These are phyloP conservation scores for Candida pseudoglaebosa DNA, from an alignment of 805 yeast genomes.

Conservation along the genomic window DNA sequence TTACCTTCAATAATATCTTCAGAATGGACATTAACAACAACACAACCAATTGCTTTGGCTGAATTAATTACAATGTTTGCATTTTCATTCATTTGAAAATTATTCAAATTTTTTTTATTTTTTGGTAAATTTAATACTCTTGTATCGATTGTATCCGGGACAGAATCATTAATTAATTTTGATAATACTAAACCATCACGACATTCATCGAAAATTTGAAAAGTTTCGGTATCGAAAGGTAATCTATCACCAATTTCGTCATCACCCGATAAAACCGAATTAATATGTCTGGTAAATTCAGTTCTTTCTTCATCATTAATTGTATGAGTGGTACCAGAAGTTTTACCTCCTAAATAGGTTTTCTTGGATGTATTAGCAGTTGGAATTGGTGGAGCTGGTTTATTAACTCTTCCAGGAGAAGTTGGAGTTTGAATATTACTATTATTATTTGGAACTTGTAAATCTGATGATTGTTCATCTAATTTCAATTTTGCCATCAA, in stretches of 20 bases:
- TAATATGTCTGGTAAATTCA: constrained; percentile 95
- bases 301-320: constrained; percentile 95
- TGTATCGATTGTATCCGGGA: constrained; percentile 96
- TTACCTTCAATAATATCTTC: constrained; percentile 94
- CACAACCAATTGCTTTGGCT: constrained; percentile 98
- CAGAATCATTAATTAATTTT: constrained; percentile 93
- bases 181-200: constrained; percentile 92
- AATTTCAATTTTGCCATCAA: constrained; percentile 78
- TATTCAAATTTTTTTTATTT: constrained; percentile 69
- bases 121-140: constrained; percentile 91
- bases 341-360: constrained; percentile 78
- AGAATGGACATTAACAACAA: constrained; percentile 95
- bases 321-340: constrained; percentile 93
- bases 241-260: constrained; percentile 75
- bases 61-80: constrained; percentile 97
- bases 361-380: constrained; percentile 51
- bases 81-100: constrained; percentile 93
- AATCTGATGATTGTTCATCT: constrained; percentile 8
- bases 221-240: constrained; percentile 90
- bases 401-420: constrained; percentile 19
- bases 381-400: constrained; percentile 34
- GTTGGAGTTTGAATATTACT: constrained; percentile 9
- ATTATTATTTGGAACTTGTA: constrained; percentile 16
- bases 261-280: constrained; percentile 87
- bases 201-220: constrained; percentile 95